phyloP scores from a whole-genome alignment of 2,329 filamentous ascomycete species.

The Diplodia corticola region DNA sequence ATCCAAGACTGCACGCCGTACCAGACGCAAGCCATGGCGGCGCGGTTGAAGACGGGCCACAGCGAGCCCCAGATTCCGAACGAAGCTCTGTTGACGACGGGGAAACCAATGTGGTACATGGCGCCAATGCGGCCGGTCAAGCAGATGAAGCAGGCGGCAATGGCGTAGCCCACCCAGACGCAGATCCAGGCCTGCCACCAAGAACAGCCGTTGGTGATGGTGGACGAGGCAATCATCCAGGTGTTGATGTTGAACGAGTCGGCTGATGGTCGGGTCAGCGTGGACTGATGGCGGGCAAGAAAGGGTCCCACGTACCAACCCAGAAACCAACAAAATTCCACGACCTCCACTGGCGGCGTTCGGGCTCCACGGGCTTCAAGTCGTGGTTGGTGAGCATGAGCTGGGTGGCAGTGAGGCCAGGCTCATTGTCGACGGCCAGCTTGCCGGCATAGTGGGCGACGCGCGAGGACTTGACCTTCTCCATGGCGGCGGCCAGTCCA shows the following conservation, averaged over 20 bases:
- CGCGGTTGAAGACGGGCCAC: slow-evolving; percentile 87
- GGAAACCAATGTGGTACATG: slow-evolving; percentile 85
- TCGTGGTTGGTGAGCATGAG: slow-evolving; percentile 86
- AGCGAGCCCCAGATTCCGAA: slow-evolving; percentile 89
- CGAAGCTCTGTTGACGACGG: slow-evolving; percentile 72
- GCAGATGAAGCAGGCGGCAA: slow-evolving; percentile 74
- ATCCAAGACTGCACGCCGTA: slow-evolving; percentile 86
- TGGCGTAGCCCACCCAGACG: slow-evolving; percentile 81
- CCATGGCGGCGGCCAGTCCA: slow-evolving; percentile 35
- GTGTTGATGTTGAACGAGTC: slow-evolving; percentile 64
- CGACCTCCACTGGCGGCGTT: slow-evolving; percentile 76
- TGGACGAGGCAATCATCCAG: slow-evolving; percentile 89
- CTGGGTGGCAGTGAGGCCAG: slow-evolving; percentile 74
- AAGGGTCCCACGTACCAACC: slow-evolving; percentile 53
- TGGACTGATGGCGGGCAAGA: background rate
- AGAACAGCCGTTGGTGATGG: slow-evolving; percentile 74
- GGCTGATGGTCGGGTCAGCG: slow-evolving; percentile 30
- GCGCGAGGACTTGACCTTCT: slow-evolving; percentile 43
- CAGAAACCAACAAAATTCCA: slow-evolving; percentile 91
- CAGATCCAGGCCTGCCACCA: slow-evolving; percentile 85
- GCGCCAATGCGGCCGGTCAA: slow-evolving; percentile 81
- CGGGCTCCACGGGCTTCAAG: slow-evolving; percentile 75
- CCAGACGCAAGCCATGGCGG: slow-evolving; percentile 87
- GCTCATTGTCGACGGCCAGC: slow-evolving; percentile 72
- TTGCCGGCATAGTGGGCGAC: slow-evolving; percentile 51